Percentiles rank a stretch among this genome's conserved stretches.
Evolutionary conservation across 2,329 filamentous ascomycete genomes (phyloP).

Genomic region (Colletotrichum cordylinicola): DNA sequence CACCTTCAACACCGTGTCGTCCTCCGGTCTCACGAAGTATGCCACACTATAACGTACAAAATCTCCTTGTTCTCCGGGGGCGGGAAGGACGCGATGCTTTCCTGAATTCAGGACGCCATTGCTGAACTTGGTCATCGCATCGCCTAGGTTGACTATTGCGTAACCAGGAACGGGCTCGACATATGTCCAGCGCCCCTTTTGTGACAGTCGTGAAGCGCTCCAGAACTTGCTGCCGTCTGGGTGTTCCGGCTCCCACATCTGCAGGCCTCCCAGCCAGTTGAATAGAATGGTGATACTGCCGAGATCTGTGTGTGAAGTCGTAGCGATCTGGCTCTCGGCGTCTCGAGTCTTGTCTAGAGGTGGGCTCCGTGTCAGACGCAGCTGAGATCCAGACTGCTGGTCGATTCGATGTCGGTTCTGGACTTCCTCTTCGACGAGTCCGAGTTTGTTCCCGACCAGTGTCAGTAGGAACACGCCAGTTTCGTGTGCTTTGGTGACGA

Average conservation of each 20-base stretch:
- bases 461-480: neutral
- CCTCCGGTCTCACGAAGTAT: neutral
- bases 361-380: neutral
- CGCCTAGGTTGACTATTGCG: neutral
- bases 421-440: neutral
- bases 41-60: neutral
- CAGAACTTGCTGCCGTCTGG: neutral
- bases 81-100: neutral
- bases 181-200: neutral
- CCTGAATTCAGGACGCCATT: neutral
- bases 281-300: neutral
- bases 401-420: neutral
- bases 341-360: neutral
- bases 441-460: neutral
- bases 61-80: neutral
- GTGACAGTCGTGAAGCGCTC: neutral
- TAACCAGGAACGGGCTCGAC: neutral
- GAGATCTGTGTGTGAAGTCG: neutral
- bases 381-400: neutral
- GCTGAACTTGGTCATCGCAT: neutral
- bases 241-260: neutral
- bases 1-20: neutral
- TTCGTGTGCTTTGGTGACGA: neutral
- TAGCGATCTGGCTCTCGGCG: neutral
- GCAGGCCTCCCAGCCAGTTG: neutral